Percentiles rank a stretch among this genome's conserved stretches.
Conservation (phyloP, 345 rosid genomes). For the Microthlaspi erraticum region DNA sequence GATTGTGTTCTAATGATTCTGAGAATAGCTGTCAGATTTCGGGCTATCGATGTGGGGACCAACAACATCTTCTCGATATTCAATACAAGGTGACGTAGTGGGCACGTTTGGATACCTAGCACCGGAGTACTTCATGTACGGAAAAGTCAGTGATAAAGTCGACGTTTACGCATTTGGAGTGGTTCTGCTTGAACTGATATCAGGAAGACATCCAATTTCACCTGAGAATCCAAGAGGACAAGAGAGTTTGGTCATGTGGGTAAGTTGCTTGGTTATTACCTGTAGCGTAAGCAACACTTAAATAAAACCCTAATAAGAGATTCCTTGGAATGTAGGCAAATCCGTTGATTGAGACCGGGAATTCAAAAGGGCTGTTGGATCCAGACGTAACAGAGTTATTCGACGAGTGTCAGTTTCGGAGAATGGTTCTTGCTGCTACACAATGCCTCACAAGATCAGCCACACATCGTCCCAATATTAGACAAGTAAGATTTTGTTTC, state of each 20-base stretch:
- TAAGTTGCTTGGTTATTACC: constrained; percentile 41
- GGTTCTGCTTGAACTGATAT: constrained; percentile 76
- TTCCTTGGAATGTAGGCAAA: constrained; percentile 63
- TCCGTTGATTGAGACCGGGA: constrained; percentile 61
- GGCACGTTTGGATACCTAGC: constrained; percentile 98
- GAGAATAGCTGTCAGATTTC: constrained; percentile 76
- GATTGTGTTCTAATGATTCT: background rate
- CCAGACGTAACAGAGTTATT: constrained; percentile 51
- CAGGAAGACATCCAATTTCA: constrained; percentile 76
- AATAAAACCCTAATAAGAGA: background rate
- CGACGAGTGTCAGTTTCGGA: constrained; percentile 60
- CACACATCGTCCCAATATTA: constrained; percentile 73
- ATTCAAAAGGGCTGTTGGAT: constrained; percentile 59
- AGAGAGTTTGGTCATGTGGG: constrained; percentile 92
- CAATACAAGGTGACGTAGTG: constrained; percentile 68
- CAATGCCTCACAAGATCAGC: constrained; percentile 73
- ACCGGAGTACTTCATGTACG: constrained; percentile 95
- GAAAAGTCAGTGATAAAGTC: constrained; percentile 85
- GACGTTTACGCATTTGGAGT: constrained; percentile 92
- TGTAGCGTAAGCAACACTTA: background rate
- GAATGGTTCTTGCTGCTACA: constrained; percentile 81
- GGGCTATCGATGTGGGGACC: constrained; percentile 91
- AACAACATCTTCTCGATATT: constrained; percentile 51
- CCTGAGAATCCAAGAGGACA: constrained; percentile 54
- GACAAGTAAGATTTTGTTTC: constrained; percentile 18